A percentile compares a stretch with the other conserved stretches of the same genome.
Evolutionary conservation across 805 yeast species (phyloP).

Genomic region (Candida pini): DNA sequence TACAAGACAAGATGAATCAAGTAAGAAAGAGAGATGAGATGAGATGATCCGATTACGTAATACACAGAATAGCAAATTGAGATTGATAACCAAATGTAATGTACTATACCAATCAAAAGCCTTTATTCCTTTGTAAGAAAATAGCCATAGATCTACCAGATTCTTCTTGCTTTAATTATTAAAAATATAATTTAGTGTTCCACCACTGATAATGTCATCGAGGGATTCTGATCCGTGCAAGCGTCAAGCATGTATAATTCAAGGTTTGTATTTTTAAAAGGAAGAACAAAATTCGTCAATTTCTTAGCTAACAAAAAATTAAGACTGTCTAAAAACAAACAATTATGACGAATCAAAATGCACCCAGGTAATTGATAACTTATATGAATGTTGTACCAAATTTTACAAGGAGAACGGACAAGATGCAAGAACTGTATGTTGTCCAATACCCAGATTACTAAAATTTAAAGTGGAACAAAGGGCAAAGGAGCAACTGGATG

Average conservation of each 20-base stretch:
- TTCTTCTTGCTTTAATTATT: no score
- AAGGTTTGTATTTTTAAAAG: constrained; percentile 37
- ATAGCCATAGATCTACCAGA: no score
- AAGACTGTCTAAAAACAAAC: constrained; percentile 57
- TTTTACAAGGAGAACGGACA: constrained; percentile 59
- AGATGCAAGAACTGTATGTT: constrained; percentile 62
- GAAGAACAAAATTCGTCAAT: neutral
- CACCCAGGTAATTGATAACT: constrained; percentile 56
- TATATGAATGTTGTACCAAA: constrained; percentile 69
- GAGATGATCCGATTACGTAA: no score
- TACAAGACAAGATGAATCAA: no score
- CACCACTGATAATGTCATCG: constrained; percentile 1
- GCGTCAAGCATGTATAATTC: constrained; percentile 77
- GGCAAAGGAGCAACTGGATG: constrained; percentile 50
- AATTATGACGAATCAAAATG: constrained; percentile 74
- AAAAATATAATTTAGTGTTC: no score
- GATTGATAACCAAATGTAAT: no score
- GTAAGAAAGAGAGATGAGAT: no score
- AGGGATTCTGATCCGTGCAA: constrained; percentile 51
- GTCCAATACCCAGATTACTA: constrained; percentile 66
- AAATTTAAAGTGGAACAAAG: constrained; percentile 63
- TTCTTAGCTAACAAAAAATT: constrained; percentile 1
- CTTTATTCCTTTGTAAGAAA: no score
- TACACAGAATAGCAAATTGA: no score
- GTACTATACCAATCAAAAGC: no score